Base-by-base conservation (phyloP, 2,329 filamentous ascomycete species). In the Sporothrix pseudoabietina region DNA sequence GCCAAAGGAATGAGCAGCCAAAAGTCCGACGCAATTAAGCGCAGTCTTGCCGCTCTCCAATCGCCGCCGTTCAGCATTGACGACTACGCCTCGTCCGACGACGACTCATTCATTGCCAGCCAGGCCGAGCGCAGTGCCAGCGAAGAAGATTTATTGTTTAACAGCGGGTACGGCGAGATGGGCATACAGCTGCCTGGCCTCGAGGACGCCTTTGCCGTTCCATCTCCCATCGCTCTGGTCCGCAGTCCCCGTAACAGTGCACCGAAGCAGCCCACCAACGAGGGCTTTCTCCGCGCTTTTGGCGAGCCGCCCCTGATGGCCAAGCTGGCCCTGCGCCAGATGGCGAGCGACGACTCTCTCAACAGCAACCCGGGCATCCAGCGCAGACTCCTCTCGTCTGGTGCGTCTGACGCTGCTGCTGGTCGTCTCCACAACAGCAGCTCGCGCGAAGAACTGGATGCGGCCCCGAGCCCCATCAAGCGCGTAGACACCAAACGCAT, bases 71-170 rank as follows among this genome's bases (percentile, higher is more conserved):
- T 82, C 76, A 82, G 82, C 73, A 81, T 83, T 8, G 81, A 83
- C 72, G 82, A 83, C 74, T 81, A 82, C 73, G 52, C 82, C 19
- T 82, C 81, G 0, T 80, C 81, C 0, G 82, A 84, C 69, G 80
- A 79, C 19, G 82, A 83, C 19, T 81, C 80, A 0, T 78, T 83
- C 9, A 77, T 75, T 12, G 39, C 52, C 30, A 0, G 55, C 47
- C 65, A 76, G n/a, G 70, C 77, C 44, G 59, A 77, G 39, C 76
- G 77, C 2, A 78, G 76, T 10, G 78, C 79, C 14, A 79, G 79
- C 26, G 82, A 83, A 57, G 81, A 83, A 65, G 78, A 80, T 4
- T 77, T 84, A 0, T 75, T 84, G 0, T 83, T 84, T 73, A 78
- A 82, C 10, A 71, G 61, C 0, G 81, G 82, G 0, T 84, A 82